Base-by-base conservation (phyloP, 2,329 filamentous ascomycete genomes). In the Chaetomium sp. region DNA sequence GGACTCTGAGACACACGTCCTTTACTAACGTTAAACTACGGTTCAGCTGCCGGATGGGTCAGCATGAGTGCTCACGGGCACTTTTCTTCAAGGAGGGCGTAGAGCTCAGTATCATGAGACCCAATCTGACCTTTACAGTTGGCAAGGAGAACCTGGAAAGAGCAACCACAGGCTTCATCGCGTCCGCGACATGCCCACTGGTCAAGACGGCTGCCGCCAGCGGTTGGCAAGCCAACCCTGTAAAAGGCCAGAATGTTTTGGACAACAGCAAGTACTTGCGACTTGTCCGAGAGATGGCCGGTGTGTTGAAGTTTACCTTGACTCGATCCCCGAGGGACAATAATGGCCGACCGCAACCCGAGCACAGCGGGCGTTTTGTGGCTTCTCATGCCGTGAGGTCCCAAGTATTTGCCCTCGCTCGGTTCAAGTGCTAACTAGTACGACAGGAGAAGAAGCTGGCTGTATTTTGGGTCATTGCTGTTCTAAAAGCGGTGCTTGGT, bases 401-500 rank as follows among this genome's bases (percentile, higher is more conserved):
- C 38, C 16, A 2, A 4, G 27, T 31, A 8, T 5, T 3, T 42
- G 25, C 31, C 9, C 16, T 9, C 49, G 23, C 12, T 31, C 13
- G 4, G n/a, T 23, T 29, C 19, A n/a, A 31, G 9, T 47, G 49
- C 50, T 57, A 8, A 60, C 25, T 9, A 10, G 25, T 45, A n/a
- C 0, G 12, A 13, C 29, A 69, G 69, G 68, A 71, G 12, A 70
- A 71, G 10, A 65, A 70, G 13, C 12, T 71, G 0, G 63, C 65
- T 0, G 47, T 64, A 0, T 66, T 60, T 25, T 70, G 68, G 68
- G 50, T 70, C 1, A n/a, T 65, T 23, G 60, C 68, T 6, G 21
- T 65, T 0, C 38, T 70, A 0, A 57, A 64, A 2, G 60, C 63
- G 13, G 27, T 57, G 0, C 57, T 70, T 1, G 2, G 50, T 6